phyloP scores from a whole-genome alignment of 805 yeast species.

The Saccharomyces paradoxus region DNA sequence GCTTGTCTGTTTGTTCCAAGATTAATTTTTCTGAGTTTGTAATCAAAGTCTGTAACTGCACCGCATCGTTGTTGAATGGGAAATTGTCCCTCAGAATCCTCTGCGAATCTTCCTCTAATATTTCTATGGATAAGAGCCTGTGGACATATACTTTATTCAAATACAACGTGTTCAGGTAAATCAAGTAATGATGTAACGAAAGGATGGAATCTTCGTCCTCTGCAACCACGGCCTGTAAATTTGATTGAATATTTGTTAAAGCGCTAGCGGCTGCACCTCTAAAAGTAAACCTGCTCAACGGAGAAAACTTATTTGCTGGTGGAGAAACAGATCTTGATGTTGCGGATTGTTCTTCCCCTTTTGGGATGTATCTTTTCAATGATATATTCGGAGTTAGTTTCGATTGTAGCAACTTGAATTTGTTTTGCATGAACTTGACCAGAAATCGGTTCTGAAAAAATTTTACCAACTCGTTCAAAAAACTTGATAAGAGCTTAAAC shows the following conservation, averaged over 20 bases:
- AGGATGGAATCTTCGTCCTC: slow-evolving; percentile 26
- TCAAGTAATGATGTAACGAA: slow-evolving; percentile 50
- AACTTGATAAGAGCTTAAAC: slow-evolving; percentile 16
- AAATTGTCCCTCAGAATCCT: slow-evolving; percentile 30
- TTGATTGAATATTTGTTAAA: slow-evolving; percentile 33
- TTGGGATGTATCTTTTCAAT: slow-evolving; percentile 21
- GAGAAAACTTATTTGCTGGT: slow-evolving; percentile 15
- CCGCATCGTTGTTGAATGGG: slow-evolving; percentile 33
- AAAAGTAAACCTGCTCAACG: slow-evolving; percentile 24
- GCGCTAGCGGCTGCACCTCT: slow-evolving; percentile 36
- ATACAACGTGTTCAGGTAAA: slow-evolving; percentile 66
- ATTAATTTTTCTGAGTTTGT: slow-evolving; percentile 18
- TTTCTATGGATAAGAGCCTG: slow-evolving; percentile 37
- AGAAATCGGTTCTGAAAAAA: slow-evolving; percentile 28
- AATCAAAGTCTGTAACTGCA: slow-evolving; percentile 23
- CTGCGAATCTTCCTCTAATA: slow-evolving; percentile 24
- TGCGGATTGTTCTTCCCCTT: slow-evolving; percentile 3
- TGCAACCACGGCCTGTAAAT: slow-evolving; percentile 27
- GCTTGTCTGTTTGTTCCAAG: slow-evolving; percentile 22
- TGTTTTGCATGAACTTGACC: slow-evolving; percentile 24
- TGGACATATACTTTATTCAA: slow-evolving; percentile 51
- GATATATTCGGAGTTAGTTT: slow-evolving; percentile 14
- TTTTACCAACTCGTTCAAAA: slow-evolving; percentile 22
- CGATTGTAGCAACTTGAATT: slow-evolving; percentile 22
- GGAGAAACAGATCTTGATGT: slow-evolving; percentile 9